Evolutionary conservation across 805 yeast genomes (phyloP).

Genomic region (Candida fluviatilis): DNA sequence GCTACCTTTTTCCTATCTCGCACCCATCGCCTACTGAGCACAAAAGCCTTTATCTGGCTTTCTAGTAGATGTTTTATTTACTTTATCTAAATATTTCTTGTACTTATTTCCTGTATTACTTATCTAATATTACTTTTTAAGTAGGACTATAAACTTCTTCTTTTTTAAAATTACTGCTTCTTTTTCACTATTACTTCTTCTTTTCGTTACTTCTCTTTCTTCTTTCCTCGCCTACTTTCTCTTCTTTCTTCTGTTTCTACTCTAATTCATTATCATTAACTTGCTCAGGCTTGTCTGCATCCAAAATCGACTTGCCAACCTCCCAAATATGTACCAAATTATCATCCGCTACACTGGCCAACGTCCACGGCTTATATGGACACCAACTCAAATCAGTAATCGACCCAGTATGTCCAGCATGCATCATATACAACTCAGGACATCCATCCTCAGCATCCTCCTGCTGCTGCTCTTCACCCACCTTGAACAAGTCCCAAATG

Average conservation of each 20-base stretch:
- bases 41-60: too few species aligned
- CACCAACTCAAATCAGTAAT: conserved; percentile 72
- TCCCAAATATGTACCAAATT: conserved; percentile 61
- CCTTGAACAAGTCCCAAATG: conserved; percentile 73
- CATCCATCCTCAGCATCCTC: conserved; percentile 91
- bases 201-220: too few species aligned
- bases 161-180: too few species aligned
- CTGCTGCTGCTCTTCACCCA: conserved; percentile 80
- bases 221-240: too few species aligned
- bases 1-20: too few species aligned
- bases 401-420: conserved; percentile 83
- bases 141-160: too few species aligned
- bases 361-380: conserved; percentile 69
- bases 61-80: too few species aligned
- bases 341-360: conserved; percentile 62
- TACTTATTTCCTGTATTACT: too few species aligned
- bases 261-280: conserved; percentile 21
- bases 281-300: conserved; percentile 6
- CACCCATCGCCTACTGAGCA: too few species aligned
- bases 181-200: too few species aligned
- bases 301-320: conserved; percentile 30
- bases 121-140: too few species aligned
- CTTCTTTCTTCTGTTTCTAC: conserved; percentile 4
- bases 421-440: conserved; percentile 86
- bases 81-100: too few species aligned